Evolutionary conservation across 116 monocot genomes (phyloP), one percentile per base, ranked within the genome.

Genomic region (Papilionanthe hybrid): DNA sequence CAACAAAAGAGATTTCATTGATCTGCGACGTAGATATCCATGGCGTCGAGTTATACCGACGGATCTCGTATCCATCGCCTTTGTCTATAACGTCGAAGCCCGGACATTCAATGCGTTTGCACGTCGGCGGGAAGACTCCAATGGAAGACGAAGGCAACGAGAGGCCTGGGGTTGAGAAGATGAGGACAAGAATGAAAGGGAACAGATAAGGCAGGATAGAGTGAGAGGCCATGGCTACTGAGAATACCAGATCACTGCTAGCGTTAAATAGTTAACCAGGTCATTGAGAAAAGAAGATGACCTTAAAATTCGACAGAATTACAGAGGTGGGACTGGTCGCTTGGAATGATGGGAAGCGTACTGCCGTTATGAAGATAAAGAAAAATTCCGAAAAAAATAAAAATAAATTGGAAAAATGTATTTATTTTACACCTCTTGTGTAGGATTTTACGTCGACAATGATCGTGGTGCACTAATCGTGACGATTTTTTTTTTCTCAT

Each of bases 91-190:
- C 92, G 66, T 92, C 90, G 85, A 81, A 96, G 55, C 20, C 72
- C 42, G 96, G 93, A 83, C 96, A 96, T 82, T 93, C 96, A 72
- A 96, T 92, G 68, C 90, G 83, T 66, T 79, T 77, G 89, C 96
- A 96, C 42, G 87, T 79, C 68, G 96, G 93, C 50, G 90, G 92
- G 27, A 82, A 80, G 72, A 80, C 48, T 27, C 74, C 72, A 17
- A 80, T 12, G 28, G 60, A 49, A 2, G 53, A 43, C 12, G 74
- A 27, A 28, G 68, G 57, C 19, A 30, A 28, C 15, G 77, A 44
- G 73, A 74, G 37, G 20, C 32, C 72, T 30, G 30, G 20, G 11
- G 32, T 53, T 32, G 76, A 11, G 79, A 80, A 32, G 60, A 65
- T 48, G 76, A 76, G 43, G 57, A 68, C 5, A 75, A 75, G 37